Evolutionary conservation across 169 alveolate species (phyloP).

Genomic region (Plasmodium gaboni): DNA sequence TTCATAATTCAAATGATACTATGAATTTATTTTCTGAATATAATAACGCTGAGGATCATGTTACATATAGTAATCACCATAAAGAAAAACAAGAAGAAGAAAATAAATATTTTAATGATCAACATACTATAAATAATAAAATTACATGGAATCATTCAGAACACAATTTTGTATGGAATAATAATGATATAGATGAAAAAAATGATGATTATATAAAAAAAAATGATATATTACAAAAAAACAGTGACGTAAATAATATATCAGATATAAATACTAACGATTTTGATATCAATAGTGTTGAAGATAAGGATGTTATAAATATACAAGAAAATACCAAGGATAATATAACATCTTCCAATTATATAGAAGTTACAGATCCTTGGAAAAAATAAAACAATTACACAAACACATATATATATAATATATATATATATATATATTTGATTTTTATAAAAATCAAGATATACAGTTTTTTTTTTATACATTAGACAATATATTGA

Average conservation of each 20-base stretch:
- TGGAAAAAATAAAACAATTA: background rate
- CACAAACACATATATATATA: too few relatives aligned
- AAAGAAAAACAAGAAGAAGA: background rate
- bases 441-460: too few relatives aligned
- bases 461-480: background rate
- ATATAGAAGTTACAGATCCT: slow-evolving; percentile 6
- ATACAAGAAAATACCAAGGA: slow-evolving; percentile 4
- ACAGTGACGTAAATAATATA: background rate
- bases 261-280: background rate
- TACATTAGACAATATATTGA: background rate
- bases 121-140: slow-evolving; percentile 7
- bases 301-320: background rate
- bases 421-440: too few relatives aligned
- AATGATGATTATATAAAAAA: background rate
- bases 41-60: slow-evolving; percentile 69
- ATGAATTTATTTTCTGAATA: slow-evolving; percentile 37
- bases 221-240: background rate
- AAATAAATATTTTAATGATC: slow-evolving; percentile 6
- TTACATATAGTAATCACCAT: slow-evolving; percentile 20
- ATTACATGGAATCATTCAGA: slow-evolving; percentile 1
- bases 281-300: slow-evolving; percentile 17
- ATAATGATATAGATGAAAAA: background rate
- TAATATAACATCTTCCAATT: slow-evolving; percentile 8
- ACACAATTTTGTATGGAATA: slow-evolving; percentile 21
- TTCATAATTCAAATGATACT: background rate